phyloP scores from a whole-genome alignment of 805 yeast species.

The Saccharomyces eubayanus region DNA sequence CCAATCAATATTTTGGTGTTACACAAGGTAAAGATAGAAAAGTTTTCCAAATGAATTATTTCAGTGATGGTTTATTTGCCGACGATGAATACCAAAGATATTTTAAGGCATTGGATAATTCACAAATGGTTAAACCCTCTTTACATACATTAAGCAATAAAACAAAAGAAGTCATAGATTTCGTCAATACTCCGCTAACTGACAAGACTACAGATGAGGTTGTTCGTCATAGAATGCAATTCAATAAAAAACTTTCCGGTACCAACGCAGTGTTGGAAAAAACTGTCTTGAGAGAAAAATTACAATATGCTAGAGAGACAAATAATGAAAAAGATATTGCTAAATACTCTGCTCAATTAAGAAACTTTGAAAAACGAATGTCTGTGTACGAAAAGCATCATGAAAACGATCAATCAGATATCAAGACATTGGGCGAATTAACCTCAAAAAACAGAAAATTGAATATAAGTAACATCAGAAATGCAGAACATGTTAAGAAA shows the following conservation, averaged over 20 bases:
- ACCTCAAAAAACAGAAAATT: constrained; percentile 79
- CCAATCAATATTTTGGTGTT: constrained; percentile 56
- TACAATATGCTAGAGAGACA: constrained; percentile 64
- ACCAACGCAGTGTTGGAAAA: constrained; percentile 72
- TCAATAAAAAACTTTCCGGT: constrained; percentile 50
- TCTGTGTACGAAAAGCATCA: constrained; percentile 32
- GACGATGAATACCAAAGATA: constrained; percentile 69
- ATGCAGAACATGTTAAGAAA: constrained; percentile 64
- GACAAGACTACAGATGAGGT: constrained; percentile 69
- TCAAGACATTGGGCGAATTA: constrained; percentile 53
- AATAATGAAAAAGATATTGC: constrained; percentile 38
- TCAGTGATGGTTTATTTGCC: constrained; percentile 70
- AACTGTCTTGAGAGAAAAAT: constrained; percentile 60
- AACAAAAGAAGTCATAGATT: constrained; percentile 48
- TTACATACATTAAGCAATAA: constrained; percentile 57
- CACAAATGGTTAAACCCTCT: constrained; percentile 45
- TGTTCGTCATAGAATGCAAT: constrained; percentile 61
- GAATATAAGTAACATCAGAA: constrained; percentile 67
- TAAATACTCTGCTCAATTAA: constrained; percentile 41
- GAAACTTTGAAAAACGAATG: constrained; percentile 34
- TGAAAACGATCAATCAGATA: constrained; percentile 34
- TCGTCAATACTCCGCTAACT: constrained; percentile 60
- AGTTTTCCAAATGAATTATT: constrained; percentile 65
- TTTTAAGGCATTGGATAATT: constrained; percentile 48
- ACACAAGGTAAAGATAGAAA: constrained; percentile 77